Evolutionary conservation across 345 rosid genomes (phyloP).

Genomic region (Lepidium sativum): DNA sequence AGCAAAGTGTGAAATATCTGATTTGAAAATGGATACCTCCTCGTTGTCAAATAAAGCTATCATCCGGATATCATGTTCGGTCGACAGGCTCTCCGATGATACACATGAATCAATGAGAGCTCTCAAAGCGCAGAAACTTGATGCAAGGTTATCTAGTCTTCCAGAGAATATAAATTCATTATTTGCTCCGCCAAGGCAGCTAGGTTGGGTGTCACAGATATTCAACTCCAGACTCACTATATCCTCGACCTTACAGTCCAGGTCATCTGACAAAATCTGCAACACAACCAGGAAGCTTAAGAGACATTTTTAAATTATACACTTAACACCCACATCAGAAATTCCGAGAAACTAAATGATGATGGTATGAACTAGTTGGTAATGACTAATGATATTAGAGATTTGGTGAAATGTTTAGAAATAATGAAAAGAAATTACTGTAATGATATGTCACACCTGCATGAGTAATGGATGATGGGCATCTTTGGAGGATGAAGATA

Average conservation of each 20-base stretch:
- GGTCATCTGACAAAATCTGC: constrained; percentile 68
- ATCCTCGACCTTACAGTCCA: constrained; percentile 55
- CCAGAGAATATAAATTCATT: constrained; percentile 91
- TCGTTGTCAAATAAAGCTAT: constrained; percentile 93
- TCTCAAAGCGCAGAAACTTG: constrained; percentile 80
- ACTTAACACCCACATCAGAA: neutral
- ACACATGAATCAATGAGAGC: constrained; percentile 76
- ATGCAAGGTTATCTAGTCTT: constrained; percentile 91
- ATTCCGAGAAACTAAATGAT: neutral
- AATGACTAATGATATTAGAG: neutral
- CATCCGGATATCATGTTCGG: constrained; percentile 68
- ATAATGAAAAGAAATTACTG: too few relatives aligned
- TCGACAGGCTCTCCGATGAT: constrained; percentile 43
- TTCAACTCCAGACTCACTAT: constrained; percentile 79
- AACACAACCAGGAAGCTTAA: neutral
- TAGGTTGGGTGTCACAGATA: constrained; percentile 91
- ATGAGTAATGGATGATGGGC: constrained; percentile 81
- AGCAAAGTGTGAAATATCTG: neutral
- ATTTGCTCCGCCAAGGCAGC: constrained; percentile 94
- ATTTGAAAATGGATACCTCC: constrained; percentile 49
- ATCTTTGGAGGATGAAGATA: constrained; percentile 38
- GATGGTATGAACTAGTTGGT: neutral
- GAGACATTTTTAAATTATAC: neutral
- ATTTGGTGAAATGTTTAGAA: neutral
- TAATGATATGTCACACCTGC: constrained; percentile 42